phyloP scores from a whole-genome alignment of 805 yeast species.

The Yarrowia sp. region DNA sequence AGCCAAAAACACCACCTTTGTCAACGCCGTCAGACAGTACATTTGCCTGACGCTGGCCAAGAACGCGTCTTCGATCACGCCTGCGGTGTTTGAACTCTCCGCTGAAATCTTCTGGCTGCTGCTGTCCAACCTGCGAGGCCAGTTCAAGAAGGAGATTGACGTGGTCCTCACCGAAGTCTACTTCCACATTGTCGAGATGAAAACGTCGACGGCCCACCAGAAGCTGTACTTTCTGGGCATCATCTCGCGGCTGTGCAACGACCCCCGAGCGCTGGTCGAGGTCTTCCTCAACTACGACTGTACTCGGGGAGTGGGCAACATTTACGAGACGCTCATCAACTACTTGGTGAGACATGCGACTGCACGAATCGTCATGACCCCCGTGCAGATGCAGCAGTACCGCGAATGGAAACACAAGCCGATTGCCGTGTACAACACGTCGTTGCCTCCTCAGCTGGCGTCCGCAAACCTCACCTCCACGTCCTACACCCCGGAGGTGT shows the following conservation, averaged over 20 bases:
- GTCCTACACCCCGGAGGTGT: conserved; percentile 45
- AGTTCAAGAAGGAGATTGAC: conserved; percentile 91
- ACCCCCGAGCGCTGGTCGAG: conserved; percentile 90
- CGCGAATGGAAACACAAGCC: conserved; percentile 59
- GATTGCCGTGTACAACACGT: conserved; percentile 74
- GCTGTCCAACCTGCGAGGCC: conserved; percentile 79
- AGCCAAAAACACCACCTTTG: conserved; percentile 62
- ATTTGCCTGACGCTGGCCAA: conserved; percentile 81
- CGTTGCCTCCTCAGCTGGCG: conserved; percentile 77
- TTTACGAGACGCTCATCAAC: conserved; percentile 83
- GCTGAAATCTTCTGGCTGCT: conserved; percentile 93
- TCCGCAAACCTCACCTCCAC: conserved; percentile 65
- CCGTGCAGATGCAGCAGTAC: conserved; percentile 66
- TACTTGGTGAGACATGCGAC: conserved; percentile 76
- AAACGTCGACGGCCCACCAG: conserved; percentile 90
- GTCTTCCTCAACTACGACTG: conserved; percentile 95
- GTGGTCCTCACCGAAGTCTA: conserved; percentile 92
- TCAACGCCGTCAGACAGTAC: conserved; percentile 84
- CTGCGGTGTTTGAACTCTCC: conserved; percentile 90
- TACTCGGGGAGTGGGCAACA: conserved; percentile 78
- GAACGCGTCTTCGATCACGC: conserved; percentile 89
- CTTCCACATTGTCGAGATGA: conserved; percentile 91
- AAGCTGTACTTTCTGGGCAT: conserved; percentile 83
- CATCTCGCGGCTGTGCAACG: conserved; percentile 82
- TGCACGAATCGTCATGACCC: conserved; percentile 73